Evolutionary conservation across 2,329 filamentous ascomycete species (phyloP), one percentile per base, ranked within the genome.

Genomic region (Calonectria pteridis): DNA sequence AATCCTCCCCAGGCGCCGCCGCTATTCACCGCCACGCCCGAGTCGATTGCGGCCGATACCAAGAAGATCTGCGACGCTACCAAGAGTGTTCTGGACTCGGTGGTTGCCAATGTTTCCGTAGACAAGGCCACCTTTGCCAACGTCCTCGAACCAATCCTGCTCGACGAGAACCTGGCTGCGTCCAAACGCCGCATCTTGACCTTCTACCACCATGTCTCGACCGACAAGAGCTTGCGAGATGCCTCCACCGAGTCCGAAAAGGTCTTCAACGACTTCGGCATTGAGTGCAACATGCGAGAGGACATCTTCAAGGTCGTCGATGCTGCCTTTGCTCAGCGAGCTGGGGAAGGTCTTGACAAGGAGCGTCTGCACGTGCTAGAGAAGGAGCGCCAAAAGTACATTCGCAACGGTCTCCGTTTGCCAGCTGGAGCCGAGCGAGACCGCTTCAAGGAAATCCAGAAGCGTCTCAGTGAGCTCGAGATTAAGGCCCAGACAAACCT

Each of bases 361-460:
- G 94, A 97, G 85, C 93, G 91, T 71, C 85, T 91, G 77, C 90
- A 93, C n/a, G 84, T 96, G 76, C 86, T 97, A 35, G 92, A 95
- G 84, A 95, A 94, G 85, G 93, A 95, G 80, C 90, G 93, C 79
- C 94, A 95, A 85, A 90, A 89, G 75, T 96, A 94, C 84, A 92
- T 96, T 79, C 89, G 91, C 68, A 95, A 95, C 83, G 94, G 94
- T 18, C 86, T 97, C 59, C 91, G 91, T 4, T 86, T 97, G 64
- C 92, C 94, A 1, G 90, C 91, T 29, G 94, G 94, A 1, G 86
- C 89, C 6, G 87, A 95, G 85, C 87, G 94, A 75, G 94, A 95
- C 78, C 91, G 94, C 55, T 96, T 96, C 89, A 96, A 95, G 87
- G 93, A 93, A 84, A 95, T 96, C 85, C 94, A 95, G 89, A 94